A percentile compares a stretch with the other conserved stretches of the same genome.
phyloP scores from a whole-genome alignment of 345 rosid species.

The Syzygium jambos region DNA sequence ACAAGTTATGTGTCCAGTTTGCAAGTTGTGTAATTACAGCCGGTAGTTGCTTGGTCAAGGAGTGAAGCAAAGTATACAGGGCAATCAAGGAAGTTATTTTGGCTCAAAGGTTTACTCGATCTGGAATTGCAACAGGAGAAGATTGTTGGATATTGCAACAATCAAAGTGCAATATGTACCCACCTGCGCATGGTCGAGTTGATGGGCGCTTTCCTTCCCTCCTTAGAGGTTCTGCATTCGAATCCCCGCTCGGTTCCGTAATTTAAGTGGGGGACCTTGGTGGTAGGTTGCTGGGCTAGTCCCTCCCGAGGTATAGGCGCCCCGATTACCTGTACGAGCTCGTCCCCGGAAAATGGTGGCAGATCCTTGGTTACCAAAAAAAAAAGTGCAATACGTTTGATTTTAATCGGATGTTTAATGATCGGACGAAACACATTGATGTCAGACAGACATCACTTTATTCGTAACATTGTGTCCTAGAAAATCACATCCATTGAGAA shows the following conservation, averaged over 20 bases:
- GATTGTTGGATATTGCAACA: not conserved
- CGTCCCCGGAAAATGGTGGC: no score
- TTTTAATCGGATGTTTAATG: not conserved
- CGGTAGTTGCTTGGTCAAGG: not conserved
- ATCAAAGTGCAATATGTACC: not conserved
- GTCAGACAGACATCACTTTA: not conserved
- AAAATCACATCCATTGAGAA: not conserved
- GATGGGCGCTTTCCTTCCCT: no score
- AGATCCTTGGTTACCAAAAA: no score
- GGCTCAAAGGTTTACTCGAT: not conserved
- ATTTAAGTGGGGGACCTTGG: no score
- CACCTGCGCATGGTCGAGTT: no score
- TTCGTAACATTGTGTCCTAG: not conserved
- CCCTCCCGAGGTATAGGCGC: no score
- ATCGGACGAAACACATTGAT: not conserved
- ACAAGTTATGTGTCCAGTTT: not conserved
- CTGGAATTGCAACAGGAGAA: not conserved
- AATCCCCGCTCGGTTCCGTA: no score
- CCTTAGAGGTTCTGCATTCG: no score
- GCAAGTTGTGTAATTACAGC: not conserved
- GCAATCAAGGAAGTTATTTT: not conserved
- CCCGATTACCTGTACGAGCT: no score
- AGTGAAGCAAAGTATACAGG: not conserved
- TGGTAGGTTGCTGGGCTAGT: no score
- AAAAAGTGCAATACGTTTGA: not conserved